phyloP scores from a whole-genome alignment of 2,329 filamentous ascomycete genomes.

The Aciculosporium take region DNA sequence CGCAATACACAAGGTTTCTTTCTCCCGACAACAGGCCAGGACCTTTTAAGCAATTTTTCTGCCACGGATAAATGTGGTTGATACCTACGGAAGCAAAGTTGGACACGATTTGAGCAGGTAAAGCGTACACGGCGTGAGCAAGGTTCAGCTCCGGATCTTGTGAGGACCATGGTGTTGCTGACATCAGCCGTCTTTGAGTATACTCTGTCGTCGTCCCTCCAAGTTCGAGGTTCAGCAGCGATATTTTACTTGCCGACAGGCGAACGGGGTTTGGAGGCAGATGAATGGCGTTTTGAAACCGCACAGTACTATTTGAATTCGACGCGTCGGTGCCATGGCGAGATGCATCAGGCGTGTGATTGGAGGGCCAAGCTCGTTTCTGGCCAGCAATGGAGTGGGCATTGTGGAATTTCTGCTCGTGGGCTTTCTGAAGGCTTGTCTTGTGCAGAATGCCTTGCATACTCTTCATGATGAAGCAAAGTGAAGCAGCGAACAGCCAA shows the following conservation, averaged over 20 bases:
- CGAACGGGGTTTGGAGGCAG: slow-evolving; percentile 17
- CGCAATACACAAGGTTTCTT: slow-evolving; percentile 63
- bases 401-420: slow-evolving; percentile 24
- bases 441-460: slow-evolving; percentile 31
- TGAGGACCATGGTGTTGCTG: slow-evolving; percentile 38
- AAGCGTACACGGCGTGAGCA: slow-evolving; percentile 46
- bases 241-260: slow-evolving; percentile 32
- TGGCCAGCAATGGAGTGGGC: slow-evolving; percentile 30
- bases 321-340: neutral
- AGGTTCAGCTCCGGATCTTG: slow-evolving; percentile 45
- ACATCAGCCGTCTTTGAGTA: slow-evolving; percentile 37
- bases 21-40: slow-evolving; percentile 50
- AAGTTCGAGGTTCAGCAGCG: slow-evolving; percentile 14
- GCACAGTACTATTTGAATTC: slow-evolving; percentile 8
- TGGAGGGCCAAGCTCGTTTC: slow-evolving; percentile 28
- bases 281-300: slow-evolving; percentile 21
- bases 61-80: slow-evolving; percentile 63
- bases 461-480: slow-evolving; percentile 19
- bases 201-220: slow-evolving; percentile 35
- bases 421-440: slow-evolving; percentile 35
- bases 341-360: slow-evolving; percentile 4
- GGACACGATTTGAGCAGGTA: slow-evolving; percentile 43
- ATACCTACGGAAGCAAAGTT: slow-evolving; percentile 58
- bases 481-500: neutral
- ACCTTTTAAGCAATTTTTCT: slow-evolving; percentile 57